phyloP scores from a whole-genome alignment of 73 alveolate species.

The Symbiodinium pilosum region DNA sequence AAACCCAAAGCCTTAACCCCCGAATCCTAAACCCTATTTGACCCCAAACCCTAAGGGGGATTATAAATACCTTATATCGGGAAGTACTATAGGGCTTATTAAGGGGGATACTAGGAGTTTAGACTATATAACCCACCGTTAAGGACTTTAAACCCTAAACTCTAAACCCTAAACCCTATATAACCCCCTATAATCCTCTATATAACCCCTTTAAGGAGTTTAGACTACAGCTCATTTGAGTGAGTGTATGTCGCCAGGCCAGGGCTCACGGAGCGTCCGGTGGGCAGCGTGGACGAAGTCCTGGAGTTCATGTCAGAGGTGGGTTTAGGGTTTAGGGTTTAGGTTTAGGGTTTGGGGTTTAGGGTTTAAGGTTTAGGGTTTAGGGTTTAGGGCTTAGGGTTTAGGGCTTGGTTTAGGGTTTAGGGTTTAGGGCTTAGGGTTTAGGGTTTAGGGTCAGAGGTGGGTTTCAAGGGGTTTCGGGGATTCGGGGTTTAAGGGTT shows the following conservation, averaged over 20 bases:
- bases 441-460: background rate
- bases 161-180: no score
- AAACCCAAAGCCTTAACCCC: background rate
- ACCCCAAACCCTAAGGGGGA: no score
- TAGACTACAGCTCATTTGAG: no score
- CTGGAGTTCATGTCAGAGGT: slow-evolving; percentile 86
- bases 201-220: no score
- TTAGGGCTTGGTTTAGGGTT: background rate
- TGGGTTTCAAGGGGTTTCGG: background rate
- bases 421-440: background rate
- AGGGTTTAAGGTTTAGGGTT: background rate
- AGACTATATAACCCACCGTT: no score
- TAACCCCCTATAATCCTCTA: no score
- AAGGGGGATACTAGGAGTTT: no score
- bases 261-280: slow-evolving; percentile 71
- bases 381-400: background rate
- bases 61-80: no score
- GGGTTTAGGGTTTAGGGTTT: background rate
- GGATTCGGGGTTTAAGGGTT: background rate
- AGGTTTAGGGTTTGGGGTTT: background rate
- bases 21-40: no score
- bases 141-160: no score
- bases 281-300: slow-evolving; percentile 61
- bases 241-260: no score
- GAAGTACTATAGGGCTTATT: no score